phyloP scores from a whole-genome alignment of 1,284 basidiomycete species.

The Rhodofomes roseus region DNA sequence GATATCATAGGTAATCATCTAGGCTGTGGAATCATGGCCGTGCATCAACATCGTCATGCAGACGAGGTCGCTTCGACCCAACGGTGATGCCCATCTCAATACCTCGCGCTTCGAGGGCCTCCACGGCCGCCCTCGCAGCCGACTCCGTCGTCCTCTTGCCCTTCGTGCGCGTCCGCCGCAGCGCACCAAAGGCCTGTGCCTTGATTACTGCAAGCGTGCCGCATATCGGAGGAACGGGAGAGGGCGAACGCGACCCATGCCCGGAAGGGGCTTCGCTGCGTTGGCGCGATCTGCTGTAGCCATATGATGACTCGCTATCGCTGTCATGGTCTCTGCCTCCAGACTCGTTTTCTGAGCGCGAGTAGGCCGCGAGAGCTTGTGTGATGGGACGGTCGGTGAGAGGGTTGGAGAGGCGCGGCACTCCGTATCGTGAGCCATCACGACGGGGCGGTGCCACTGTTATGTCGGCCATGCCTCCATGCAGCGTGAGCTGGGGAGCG shows the following conservation, averaged over 20 bases:
- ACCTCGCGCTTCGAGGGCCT: constrained; percentile 72
- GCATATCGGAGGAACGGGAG: constrained; percentile 63
- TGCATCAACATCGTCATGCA: constrained; percentile 47
- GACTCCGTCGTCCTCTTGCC: constrained; percentile 69
- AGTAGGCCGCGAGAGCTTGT: constrained; percentile 46
- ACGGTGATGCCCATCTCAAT: constrained; percentile 56
- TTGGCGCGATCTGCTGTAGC: constrained; percentile 26
- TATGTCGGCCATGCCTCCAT: constrained; percentile 69
- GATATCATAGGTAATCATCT: constrained; percentile 4
- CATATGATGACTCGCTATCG: constrained; percentile 49
- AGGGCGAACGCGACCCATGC: constrained; percentile 64
- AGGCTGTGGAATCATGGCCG: constrained; percentile 32
- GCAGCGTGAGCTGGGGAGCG: constrained; percentile 58
- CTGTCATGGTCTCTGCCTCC: constrained; percentile 45
- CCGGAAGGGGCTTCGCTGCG: constrained; percentile 27
- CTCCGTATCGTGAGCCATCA: constrained; percentile 59
- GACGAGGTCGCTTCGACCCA: constrained; percentile 54
- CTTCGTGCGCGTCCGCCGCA: constrained; percentile 70
- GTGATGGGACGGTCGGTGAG: constrained; percentile 48
- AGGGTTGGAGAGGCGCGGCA: constrained; percentile 41
- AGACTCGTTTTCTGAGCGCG: constrained; percentile 44
- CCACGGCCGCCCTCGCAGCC: constrained; percentile 71
- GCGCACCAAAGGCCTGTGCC: constrained; percentile 79
- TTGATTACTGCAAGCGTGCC: constrained; percentile 84
- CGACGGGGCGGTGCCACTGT: constrained; percentile 46